Evolutionary conservation across 306 rosid genomes (phyloP).

Genomic region (Canavalia gladiata): DNA sequence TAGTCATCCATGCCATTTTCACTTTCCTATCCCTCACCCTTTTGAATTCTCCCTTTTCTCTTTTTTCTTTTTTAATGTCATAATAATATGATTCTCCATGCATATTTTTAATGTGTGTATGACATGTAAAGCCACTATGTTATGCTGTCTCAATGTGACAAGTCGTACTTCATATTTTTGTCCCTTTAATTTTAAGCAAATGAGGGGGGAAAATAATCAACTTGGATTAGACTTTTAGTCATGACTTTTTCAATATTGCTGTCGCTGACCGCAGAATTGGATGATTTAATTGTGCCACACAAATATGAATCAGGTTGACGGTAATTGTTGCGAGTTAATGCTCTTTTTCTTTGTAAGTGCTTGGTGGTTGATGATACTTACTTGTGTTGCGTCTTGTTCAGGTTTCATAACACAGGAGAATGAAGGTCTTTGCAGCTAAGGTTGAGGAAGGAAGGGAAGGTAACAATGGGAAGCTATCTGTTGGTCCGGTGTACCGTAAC

Average conservation of each 20-base stretch:
- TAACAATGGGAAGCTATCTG: conserved; percentile 66
- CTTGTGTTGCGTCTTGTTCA: conserved; percentile 27
- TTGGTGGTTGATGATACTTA: not conserved
- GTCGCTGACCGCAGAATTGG: not conserved
- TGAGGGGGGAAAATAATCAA: not conserved
- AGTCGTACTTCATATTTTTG: not conserved
- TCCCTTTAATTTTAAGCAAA: not conserved
- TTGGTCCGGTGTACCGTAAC: conserved; percentile 89
- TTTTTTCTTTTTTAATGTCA: not conserved
- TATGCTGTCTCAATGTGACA: not conserved
- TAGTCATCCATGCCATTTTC: not conserved
- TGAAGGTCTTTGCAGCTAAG: conserved; percentile 71
- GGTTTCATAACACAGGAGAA: conserved; percentile 50
- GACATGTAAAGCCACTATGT: not conserved
- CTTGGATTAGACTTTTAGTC: not conserved
- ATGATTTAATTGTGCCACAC: not conserved
- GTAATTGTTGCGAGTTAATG: not conserved
- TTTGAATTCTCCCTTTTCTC: not conserved
- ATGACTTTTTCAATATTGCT: not conserved
- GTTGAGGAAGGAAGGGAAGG: conserved; percentile 90
- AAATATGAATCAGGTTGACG: not conserved
- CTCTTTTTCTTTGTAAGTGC: not conserved
- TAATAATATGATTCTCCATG: not conserved
- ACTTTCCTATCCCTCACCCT: not conserved
- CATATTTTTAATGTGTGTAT: not conserved